A percentile compares a stretch with the other conserved stretches of the same genome.
Evolutionary conservation across 306 rosid species (phyloP).

Genomic region (Lathyrus aphaca): DNA sequence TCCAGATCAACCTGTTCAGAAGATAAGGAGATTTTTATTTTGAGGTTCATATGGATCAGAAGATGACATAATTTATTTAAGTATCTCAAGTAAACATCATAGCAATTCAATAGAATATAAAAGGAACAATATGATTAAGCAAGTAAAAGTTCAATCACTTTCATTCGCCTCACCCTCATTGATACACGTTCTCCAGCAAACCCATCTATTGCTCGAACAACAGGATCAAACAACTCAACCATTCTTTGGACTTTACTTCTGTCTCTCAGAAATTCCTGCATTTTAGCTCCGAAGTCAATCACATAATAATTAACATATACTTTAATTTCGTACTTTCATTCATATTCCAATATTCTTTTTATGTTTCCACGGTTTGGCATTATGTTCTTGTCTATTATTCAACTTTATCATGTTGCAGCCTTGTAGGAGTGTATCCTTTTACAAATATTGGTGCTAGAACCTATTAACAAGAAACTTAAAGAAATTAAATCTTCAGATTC

Average conservation of each 20-base stretch:
- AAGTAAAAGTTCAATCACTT: conserved; percentile 12
- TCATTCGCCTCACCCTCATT: conserved; percentile 71
- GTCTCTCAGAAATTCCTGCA: conserved; percentile 84
- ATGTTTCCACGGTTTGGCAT: not conserved
- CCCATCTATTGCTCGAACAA: conserved; percentile 75
- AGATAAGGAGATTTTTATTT: conserved; percentile 13
- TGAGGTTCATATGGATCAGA: not conserved
- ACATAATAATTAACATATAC: conserved; percentile 9
- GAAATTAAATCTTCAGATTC: not conserved
- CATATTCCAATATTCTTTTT: too few relatives aligned
- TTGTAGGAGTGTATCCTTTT: not conserved
- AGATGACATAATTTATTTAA: conserved; percentile 6
- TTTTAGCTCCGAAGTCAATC: conserved; percentile 18
- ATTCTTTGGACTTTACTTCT: conserved; percentile 66
- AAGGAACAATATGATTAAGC: conserved; percentile 11
- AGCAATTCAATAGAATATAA: not conserved
- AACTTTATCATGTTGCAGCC: conserved; percentile 10
- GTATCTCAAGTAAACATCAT: conserved; percentile 12
- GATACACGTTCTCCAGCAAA: conserved; percentile 92
- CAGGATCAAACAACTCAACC: conserved; percentile 85
- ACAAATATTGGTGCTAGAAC: conserved; percentile 20
- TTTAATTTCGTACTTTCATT: not conserved
- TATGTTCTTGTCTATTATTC: conserved; percentile 11
- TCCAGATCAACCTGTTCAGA: conserved; percentile 81
- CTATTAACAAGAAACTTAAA: conserved; percentile 3